phyloP scores from a whole-genome alignment of 208 protist genomes.

The Tritrichomonas musculus region DNA sequence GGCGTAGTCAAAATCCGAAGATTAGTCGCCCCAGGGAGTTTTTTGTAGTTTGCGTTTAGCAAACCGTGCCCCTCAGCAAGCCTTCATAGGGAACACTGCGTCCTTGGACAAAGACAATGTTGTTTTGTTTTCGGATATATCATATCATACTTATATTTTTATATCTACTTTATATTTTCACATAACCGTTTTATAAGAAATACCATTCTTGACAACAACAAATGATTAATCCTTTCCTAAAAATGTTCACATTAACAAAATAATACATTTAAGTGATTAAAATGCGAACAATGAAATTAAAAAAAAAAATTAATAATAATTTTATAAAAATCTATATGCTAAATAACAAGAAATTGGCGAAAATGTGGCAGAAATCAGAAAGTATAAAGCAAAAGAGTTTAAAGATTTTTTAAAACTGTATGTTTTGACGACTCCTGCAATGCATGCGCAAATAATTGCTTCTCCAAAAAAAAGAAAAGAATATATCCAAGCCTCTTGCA shows the following conservation, averaged over 20 bases:
- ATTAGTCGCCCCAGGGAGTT: neutral
- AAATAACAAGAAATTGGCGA: neutral
- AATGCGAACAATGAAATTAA: too few species aligned
- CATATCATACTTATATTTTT: too few species aligned
- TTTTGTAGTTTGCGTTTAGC: slow-evolving; percentile 37
- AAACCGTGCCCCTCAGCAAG: slow-evolving; percentile 30
- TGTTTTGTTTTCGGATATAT: too few species aligned
- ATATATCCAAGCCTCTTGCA: slow-evolving; percentile 26
- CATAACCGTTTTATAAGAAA: too few species aligned
- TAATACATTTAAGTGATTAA: too few species aligned
- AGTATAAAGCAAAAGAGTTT: neutral
- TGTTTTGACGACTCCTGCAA: neutral
- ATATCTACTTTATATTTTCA: too few species aligned
- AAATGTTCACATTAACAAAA: too few species aligned
- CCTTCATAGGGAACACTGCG: slow-evolving; percentile 34
- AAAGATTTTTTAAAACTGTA: neutral
- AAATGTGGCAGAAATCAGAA: neutral
- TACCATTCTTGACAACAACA: too few species aligned
- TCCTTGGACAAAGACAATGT: slow-evolving; percentile 37
- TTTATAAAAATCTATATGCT: too few species aligned
- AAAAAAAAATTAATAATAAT: too few species aligned
- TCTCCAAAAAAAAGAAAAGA: neutral
- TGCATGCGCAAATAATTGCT: neutral
- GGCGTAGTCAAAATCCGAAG: neutral
- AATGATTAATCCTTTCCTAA: too few species aligned